A percentile compares a stretch with the other conserved stretches of the same genome.
Conservation (phyloP, 345 rosid genomes). For the Acer saccharum region DNA sequence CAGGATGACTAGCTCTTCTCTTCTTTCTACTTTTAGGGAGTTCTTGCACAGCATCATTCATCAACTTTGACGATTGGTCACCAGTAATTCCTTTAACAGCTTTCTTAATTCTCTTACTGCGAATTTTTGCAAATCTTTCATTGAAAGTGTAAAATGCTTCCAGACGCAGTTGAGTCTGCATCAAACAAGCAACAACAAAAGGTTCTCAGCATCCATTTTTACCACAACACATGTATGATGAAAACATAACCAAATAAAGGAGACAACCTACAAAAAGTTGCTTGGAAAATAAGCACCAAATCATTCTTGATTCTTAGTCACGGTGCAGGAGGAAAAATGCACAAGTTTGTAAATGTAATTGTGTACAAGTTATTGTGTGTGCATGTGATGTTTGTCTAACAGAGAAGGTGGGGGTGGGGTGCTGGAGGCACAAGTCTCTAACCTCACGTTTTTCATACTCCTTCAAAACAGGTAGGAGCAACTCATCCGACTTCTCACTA, state of each 20-base stretch:
- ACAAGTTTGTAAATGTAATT: neutral
- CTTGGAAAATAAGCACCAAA: neutral
- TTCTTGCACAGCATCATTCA: conserved; percentile 44
- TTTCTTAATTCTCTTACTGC: conserved; percentile 85
- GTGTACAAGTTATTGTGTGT: neutral
- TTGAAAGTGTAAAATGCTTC: conserved; percentile 96
- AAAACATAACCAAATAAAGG: neutral
- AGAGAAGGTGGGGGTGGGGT: neutral
- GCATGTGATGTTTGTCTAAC: neutral
- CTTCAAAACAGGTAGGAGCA: conserved; percentile 83
- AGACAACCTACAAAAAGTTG: neutral
- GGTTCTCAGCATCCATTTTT: conserved; percentile 26
- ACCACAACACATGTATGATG: conserved; percentile 11
- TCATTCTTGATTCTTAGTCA: neutral
- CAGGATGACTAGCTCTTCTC: conserved; percentile 28
- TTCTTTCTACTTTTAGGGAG: conserved; percentile 44
- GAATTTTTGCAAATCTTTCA: conserved; percentile 95
- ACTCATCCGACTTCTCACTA: conserved; percentile 76
- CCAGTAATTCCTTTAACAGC: conserved; percentile 91
- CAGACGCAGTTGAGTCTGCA: conserved; percentile 89
- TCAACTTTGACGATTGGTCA: conserved; percentile 42
- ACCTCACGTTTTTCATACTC: conserved; percentile 95
- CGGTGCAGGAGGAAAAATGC: neutral
- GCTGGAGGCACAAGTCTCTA: conserved; percentile 3
- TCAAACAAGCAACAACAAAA: conserved; percentile 19